Base-by-base conservation (phyloP, 352 stramenopile genomes). In the Thalassiosira mediterranea region DNA sequence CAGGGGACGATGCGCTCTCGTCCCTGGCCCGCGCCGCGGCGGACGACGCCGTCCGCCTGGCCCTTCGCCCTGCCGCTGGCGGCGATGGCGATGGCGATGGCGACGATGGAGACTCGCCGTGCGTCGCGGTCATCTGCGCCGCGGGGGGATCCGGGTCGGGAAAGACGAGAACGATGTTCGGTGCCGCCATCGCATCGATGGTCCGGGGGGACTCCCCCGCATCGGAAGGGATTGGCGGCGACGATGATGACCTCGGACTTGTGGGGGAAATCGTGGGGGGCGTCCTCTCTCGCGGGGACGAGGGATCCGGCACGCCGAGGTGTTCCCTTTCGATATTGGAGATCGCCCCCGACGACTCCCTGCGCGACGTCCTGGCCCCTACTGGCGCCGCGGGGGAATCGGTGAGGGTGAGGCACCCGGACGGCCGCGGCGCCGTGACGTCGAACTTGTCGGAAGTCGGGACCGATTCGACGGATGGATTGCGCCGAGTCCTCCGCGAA, bases 341-440 rank as follows among this genome's bases (percentile, higher is more conserved):
- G 78, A 79, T 92, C 51, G 40, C 62, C 0, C 69, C 84, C 42
- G 79, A 84, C 47, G 73, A 92, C 56, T 48, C 66, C 29, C 60
- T 91, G 44, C 46, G 71, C 44, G 87, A 92, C 83, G 58, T 92
- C 37, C 34, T 89, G 13, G 58, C 42, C 11, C 59, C 56, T 59
- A 46, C 60, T 0, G 17, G 65, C 13, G 44, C 46, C 28, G 64
- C 53, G 44, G 57, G 61, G 11, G 65, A 32, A 26, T 10, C 25
- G n/a, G 42, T 86, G 51, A 54, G 68, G 32, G 28, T 90, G 37
- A 48, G 62, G 0, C 73, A 88, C 63, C 42, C 58, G 17, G 77
- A 89, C 58, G 54, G 72, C 3, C 25, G 69, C 5, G 84, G 87
- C 49, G 87, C 84, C 7, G 46, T 81, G 2, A 40, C 91, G 8